Evolutionary conservation across 768 basidiomycete species (phyloP), one percentile per base, ranked within the genome.

Genomic region (Heimioporus sp.): DNA sequence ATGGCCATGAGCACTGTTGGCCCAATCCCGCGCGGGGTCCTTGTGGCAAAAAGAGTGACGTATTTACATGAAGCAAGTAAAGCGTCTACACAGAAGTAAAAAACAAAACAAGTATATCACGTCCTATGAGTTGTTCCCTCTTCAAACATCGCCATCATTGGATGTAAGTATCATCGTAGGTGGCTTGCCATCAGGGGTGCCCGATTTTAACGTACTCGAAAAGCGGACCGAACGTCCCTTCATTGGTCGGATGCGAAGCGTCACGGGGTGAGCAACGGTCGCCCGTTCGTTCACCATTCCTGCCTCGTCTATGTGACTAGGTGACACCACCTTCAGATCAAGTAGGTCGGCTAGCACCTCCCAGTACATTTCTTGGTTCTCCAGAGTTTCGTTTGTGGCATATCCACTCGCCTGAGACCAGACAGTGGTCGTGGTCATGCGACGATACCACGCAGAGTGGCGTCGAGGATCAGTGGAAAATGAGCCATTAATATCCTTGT

Each of bases 321-420:
- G 20, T 21, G 5, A 15, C 5, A n/a, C 21, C 32, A 44, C 20
- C 24, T 43, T 42, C 34, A 37, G 50, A 7, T 21, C 35, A 9
- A 49, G 21, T 9, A 53, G 15, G 15, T 50, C 34, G 19, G 40
- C 39, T 19, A 47, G 15, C 30, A 49, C 19, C 2, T 43, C 43
- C 30, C 24, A 36, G 40, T 44, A 46, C 28, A 44, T 45, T n/a
- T 49, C 48, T n/a, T 46, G 42, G 10, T 13, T 24, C 46, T 53
- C 49, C 7, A 20, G 44, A 2, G 37, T 12, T n/a, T 46, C 50
- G 44, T 73, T 20, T 71, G 69, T 60, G 73, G 73, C 48, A 73
- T 65, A 34, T 63, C 86, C 51, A 68, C 68, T 21, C 72, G 85
- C 68, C 38, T 67, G 59, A 32, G 67, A 71, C 67, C 61, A 67